Percentiles rank a stretch among this genome's conserved stretches.
Evolutionary conservation across 2,329 filamentous ascomycete species (phyloP).

Genomic region (Periconia macrospinosa): DNA sequence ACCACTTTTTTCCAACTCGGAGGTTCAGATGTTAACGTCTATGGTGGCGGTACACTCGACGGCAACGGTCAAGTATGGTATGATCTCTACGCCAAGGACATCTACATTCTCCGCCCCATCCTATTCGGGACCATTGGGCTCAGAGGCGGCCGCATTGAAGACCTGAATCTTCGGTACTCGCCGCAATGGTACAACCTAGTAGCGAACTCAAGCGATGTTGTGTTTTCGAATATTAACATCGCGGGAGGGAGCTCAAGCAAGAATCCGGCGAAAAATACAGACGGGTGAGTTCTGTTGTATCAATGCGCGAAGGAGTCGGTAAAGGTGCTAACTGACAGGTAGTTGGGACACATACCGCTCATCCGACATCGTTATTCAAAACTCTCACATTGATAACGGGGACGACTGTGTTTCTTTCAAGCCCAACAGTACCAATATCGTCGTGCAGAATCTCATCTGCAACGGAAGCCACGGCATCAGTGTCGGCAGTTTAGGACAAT

Average conservation of each 20-base stretch:
- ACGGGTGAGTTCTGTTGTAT: constrained; percentile 43
- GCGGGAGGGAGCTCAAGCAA: constrained; percentile 55
- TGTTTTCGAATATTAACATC: constrained; percentile 66
- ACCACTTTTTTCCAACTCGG: constrained; percentile 70
- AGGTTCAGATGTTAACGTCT: constrained; percentile 68
- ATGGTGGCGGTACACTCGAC: constrained; percentile 65
- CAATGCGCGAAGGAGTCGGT: background rate
- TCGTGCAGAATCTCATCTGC: constrained; percentile 68
- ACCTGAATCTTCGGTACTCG: constrained; percentile 63
- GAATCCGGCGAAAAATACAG: constrained; percentile 66
- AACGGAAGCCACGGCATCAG: constrained; percentile 73
- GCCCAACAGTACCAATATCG: constrained; percentile 69
- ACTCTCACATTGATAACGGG: constrained; percentile 65
- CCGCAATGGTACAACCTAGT: constrained; percentile 67
- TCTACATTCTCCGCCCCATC: constrained; percentile 61
- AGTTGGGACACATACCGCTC: constrained; percentile 65
- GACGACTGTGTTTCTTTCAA: constrained; percentile 77
- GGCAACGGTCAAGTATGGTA: constrained; percentile 69
- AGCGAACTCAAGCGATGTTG: constrained; percentile 65
- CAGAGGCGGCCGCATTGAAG: constrained; percentile 60
- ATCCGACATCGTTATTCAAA: constrained; percentile 65
- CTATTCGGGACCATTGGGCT: constrained; percentile 61
- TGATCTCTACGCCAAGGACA: constrained; percentile 60
- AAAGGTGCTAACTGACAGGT: background rate
- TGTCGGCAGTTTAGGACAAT: constrained; percentile 73